Percentiles rank a stretch among this genome's conserved stretches.
Evolutionary conservation across 192 early-diverging fungal genomes (phyloP).

Genomic region (Backusella australiensis): DNA sequence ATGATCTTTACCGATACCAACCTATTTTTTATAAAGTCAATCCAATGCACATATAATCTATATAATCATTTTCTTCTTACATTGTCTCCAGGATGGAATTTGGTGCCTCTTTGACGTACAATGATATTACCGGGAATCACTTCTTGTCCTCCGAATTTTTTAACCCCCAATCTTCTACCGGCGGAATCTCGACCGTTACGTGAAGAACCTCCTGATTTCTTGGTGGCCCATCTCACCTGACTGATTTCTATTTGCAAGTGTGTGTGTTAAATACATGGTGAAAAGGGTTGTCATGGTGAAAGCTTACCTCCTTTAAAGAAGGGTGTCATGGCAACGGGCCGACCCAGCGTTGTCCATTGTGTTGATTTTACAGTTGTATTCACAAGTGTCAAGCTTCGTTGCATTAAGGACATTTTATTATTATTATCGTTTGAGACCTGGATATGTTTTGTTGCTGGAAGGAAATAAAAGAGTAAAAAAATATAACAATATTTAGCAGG

Average conservation of each 20-base stretch:
- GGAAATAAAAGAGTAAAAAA: neutral
- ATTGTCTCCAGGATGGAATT: constrained; percentile 78
- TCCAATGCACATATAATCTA: neutral
- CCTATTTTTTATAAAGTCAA: constrained; percentile 22
- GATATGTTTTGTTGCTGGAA: neutral
- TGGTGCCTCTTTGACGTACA: constrained; percentile 76
- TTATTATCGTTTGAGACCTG: neutral
- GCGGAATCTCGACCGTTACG: constrained; percentile 78
- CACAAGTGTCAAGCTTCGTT: neutral
- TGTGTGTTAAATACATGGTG: too few relatives aligned
- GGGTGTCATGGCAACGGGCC: neutral
- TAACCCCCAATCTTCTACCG: constrained; percentile 75
- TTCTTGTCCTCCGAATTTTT: constrained; percentile 69
- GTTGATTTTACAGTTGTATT: constrained; percentile 3
- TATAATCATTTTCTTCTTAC: constrained; percentile 35
- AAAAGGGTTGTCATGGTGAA: neutral
- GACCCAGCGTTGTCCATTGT: neutral
- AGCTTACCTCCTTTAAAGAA: constrained; percentile 3
- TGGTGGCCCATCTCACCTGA: constrained; percentile 73
- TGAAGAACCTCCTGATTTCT: constrained; percentile 76
- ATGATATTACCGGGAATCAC: constrained; percentile 80
- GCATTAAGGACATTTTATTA: neutral
- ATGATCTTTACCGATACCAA: constrained; percentile 76
- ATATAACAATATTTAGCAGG: neutral
- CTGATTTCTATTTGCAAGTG: constrained; percentile 10